Percentiles rank a stretch among this genome's conserved stretches.
These are phyloP conservation scores for Solanum hybrid DNA, from an alignment of 305 asterid species.

Conservation along the genomic window DNA sequence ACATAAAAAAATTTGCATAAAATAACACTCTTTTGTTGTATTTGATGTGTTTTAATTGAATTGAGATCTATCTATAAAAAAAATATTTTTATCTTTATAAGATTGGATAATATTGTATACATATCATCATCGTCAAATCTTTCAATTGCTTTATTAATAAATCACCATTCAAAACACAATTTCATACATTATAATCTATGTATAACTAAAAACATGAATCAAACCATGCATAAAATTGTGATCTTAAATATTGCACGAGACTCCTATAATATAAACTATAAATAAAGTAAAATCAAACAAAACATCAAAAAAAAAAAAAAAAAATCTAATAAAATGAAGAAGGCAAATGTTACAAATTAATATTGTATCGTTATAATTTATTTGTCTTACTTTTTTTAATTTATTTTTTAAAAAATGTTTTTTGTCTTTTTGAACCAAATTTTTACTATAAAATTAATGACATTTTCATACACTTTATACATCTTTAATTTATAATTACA, in stretches of 20 bases:
- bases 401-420: no score
- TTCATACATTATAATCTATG: not conserved
- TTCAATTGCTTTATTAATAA: not conserved
- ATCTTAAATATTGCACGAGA: not conserved
- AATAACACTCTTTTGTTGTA: not conserved
- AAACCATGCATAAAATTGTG: not conserved
- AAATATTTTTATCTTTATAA: not conserved
- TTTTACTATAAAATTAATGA: no score
- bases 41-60: not conserved
- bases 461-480: no score
- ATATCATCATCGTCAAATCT: not conserved
- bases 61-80: not conserved
- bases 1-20: not conserved
- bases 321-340: not conserved
- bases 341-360: not conserved
- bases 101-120: not conserved
- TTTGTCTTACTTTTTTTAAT: not conserved
- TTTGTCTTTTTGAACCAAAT: no score
- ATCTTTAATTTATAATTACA: no score
- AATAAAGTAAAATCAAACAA: not conserved
- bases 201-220: not conserved
- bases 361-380: accelerated
- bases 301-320: no score
- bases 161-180: not conserved
- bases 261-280: not conserved